Evolutionary conservation across 148 eudicot genomes (phyloP).

Genomic region (Dianthus caryophyllus): DNA sequence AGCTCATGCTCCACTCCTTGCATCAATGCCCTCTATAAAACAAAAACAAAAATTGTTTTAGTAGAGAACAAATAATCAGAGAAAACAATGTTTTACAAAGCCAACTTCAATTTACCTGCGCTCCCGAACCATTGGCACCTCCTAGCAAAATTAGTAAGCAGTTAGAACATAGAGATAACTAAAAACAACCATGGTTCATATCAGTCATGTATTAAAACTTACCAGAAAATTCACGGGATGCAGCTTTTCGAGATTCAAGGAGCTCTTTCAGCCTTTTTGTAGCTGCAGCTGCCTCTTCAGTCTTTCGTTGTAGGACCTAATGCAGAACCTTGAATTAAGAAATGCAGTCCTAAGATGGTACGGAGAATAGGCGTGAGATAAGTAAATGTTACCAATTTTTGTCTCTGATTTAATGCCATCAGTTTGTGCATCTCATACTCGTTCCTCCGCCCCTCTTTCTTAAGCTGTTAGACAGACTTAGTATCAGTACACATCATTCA

Average conservation of each 20-base stretch:
- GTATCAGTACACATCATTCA: too few species aligned
- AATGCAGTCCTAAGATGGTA: neutral
- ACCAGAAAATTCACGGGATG: conserved; percentile 67
- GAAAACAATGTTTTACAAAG: neutral
- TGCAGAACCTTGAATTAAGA: conserved; percentile 3
- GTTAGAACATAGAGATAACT: conserved; percentile 1
- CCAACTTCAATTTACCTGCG: conserved; percentile 49
- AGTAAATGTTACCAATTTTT: conserved; percentile 63
- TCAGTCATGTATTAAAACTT: conserved; percentile 10
- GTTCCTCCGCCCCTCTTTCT: conserved; percentile 94
- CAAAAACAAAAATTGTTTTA: conserved; percentile 16
- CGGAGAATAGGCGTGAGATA: neutral
- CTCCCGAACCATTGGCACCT: conserved; percentile 54
- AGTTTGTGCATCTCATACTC: conserved; percentile 99
- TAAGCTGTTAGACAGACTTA: conserved; percentile 53
- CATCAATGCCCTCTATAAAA: conserved; percentile 59
- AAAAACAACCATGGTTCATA: neutral
- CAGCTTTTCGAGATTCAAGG: conserved; percentile 73
- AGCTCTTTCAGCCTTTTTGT: conserved; percentile 88
- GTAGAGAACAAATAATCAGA: neutral
- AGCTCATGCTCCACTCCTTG: conserved; percentile 90
- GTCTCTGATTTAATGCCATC: conserved; percentile 87
- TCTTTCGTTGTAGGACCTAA: conserved; percentile 91
- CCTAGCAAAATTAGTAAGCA: conserved; percentile 16
- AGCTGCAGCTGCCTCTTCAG: conserved; percentile 96